Evolutionary conservation across 2,329 filamentous ascomycete genomes (phyloP), one percentile per base, ranked within the genome.

Genomic region (Grosmannia penicillata): DNA sequence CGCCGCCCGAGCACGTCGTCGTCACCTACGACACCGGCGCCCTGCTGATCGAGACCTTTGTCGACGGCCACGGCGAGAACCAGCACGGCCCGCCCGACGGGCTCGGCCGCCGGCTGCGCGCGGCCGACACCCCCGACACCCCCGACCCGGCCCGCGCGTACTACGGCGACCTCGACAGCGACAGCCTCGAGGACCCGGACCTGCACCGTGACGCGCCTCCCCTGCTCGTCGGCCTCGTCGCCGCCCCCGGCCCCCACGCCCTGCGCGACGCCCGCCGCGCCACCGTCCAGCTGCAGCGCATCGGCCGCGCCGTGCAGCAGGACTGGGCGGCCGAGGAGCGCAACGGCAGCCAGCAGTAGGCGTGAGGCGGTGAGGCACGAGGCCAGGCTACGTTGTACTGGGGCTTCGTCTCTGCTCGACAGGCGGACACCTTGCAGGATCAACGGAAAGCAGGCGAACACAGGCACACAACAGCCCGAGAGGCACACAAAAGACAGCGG

Each of bases 271-370:
- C 70, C 2, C 60, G 68, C 9, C 61, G 65, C 33, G 69, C 70
- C 1, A 66, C 67, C 0, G 62, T 60, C 0, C 58, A 63, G 40
- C 51, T 78, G 10, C 72, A 77, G 54, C 61, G 60, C 37, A 57
- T 75, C 4, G 73, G 67, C 1, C 56, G 63, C 41, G 63, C 66
- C 33, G 66, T 77, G 34, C 73, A 77, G 50, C 55, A 56, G 21
- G 63, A 67, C 43, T 75, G 70, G 68, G 51, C 53, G 2, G 56
- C 56, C 18, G 57, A 61, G 39, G 46, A 52, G n/a, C n/a, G n/a
- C n/a, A n/a, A n/a, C n/a, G n/a, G 25, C n/a, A n/a, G n/a, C n/a
- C n/a, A n/a, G n/a, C n/a, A n/a, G n/a, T n/a, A n/a, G n/a, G n/a
- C n/a, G n/a, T n/a, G n/a, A n/a, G n/a, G n/a, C n/a, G n/a, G n/a